Conservation (phyloP, 305 asterid genomes). For the Fraxinus xanthoxyloides region DNA sequence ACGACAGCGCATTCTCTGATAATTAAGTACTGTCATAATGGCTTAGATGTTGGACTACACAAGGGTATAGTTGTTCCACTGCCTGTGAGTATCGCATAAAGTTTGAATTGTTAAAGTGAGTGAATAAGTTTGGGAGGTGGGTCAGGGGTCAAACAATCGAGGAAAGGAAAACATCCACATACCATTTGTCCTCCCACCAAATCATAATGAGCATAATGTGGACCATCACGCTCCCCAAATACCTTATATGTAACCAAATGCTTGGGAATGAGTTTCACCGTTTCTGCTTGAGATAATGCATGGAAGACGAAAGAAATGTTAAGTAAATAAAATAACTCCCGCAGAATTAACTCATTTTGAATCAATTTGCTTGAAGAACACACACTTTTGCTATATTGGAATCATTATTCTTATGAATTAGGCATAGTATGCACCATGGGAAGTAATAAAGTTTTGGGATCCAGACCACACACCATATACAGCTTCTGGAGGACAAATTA, state of each 20-base stretch:
- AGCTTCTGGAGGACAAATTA: constrained; percentile 96
- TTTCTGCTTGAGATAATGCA: constrained; percentile 47
- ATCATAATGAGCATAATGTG: constrained; percentile 95
- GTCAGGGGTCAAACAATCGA: neutral
- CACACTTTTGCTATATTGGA: neutral
- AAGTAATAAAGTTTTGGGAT: neutral
- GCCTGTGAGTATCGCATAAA: constrained; percentile 53
- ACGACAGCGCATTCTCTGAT: constrained; percentile 4
- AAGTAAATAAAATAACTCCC: neutral
- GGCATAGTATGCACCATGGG: neutral
- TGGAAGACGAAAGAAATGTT: neutral
- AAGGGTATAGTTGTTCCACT: constrained; percentile 63
- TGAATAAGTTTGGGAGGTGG: neutral
- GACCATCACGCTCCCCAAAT: constrained; percentile 72
- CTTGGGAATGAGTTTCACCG: constrained; percentile 66
- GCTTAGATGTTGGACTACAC: constrained; percentile 61
- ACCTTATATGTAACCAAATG: constrained; percentile 70
- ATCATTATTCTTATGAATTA: neutral
- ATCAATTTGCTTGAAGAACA: neutral
- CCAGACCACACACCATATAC: constrained; percentile 56
- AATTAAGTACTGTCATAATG: constrained; percentile 36
- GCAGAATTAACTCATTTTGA: neutral
- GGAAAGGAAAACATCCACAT: constrained; percentile 22
- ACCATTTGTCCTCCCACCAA: constrained; percentile 88
- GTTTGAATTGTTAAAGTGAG: constrained; percentile 3